A percentile compares a stretch with the other conserved stretches of the same genome.
Evolutionary conservation across 208 protist species (phyloP).

Genomic region (Leishmania arabica): DNA sequence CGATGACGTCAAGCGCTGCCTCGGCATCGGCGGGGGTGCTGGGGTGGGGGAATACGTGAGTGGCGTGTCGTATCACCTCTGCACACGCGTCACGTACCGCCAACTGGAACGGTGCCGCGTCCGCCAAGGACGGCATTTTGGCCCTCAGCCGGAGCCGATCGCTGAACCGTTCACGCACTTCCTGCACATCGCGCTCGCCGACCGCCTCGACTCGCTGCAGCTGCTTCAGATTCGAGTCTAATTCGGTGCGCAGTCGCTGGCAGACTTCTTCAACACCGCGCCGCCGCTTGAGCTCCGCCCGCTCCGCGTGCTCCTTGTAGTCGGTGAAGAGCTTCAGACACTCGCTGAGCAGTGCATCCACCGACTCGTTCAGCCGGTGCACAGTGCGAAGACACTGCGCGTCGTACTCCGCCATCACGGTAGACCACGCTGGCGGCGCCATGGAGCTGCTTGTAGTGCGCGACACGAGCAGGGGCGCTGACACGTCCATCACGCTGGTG

Average conservation of each 20-base stretch:
- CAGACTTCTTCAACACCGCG: conserved; percentile 25
- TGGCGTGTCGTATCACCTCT: conserved; percentile 42
- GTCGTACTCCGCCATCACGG: conserved; percentile 35
- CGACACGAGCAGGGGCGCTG: conserved; percentile 6
- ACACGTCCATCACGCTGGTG: background rate
- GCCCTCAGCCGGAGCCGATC: conserved; percentile 17
- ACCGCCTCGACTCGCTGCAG: conserved; percentile 26
- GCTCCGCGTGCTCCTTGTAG: conserved; percentile 14
- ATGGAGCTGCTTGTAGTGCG: background rate
- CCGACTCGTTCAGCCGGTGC: conserved; percentile 29
- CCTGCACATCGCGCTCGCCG: conserved; percentile 19
- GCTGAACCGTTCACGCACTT: conserved; percentile 11
- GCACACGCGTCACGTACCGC: conserved; percentile 48
- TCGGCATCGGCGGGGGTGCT: conserved; percentile 30
- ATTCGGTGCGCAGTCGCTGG: conserved; percentile 30
- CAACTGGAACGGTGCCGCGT: conserved; percentile 41
- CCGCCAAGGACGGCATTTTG: conserved; percentile 18
- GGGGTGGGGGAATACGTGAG: conserved; percentile 38
- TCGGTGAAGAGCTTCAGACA: conserved; percentile 19
- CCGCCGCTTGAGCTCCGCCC: conserved; percentile 14
- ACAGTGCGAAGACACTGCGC: conserved; percentile 38
- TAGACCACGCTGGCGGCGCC: conserved; percentile 9
- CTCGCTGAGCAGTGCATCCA: conserved; percentile 29
- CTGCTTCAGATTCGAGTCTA: conserved; percentile 23
- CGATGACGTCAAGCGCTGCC: conserved; percentile 48